Evolutionary conservation across 192 early-diverging fungal species (phyloP).

Genomic region (Coemansia sp.): DNA sequence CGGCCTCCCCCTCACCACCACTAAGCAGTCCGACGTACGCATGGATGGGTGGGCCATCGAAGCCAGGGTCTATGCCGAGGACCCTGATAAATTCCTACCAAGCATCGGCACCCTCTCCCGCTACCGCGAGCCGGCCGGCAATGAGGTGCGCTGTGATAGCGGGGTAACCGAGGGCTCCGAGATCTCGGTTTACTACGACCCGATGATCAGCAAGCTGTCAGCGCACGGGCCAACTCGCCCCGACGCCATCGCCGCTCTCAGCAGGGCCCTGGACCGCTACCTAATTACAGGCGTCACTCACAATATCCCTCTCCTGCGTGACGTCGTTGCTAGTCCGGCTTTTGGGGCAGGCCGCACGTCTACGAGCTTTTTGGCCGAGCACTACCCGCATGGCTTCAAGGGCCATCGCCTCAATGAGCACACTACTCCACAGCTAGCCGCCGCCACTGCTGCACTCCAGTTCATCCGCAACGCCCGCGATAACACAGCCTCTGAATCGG

Average conservation of each 20-base stretch:
- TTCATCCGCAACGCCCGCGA: slow-evolving; percentile 63
- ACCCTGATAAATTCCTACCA: slow-evolving; percentile 90
- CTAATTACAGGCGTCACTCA: slow-evolving; percentile 94
- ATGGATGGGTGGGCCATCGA: slow-evolving; percentile 92
- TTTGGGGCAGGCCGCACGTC: slow-evolving; percentile 76
- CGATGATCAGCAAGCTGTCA: slow-evolving; percentile 91
- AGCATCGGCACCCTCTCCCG: slow-evolving; percentile 82
- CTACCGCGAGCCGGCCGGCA: slow-evolving; percentile 76
- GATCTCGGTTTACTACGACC: slow-evolving; percentile 95
- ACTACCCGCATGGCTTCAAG: slow-evolving; percentile 87
- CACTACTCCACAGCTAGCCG: slow-evolving; percentile 60
- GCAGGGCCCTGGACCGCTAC: slow-evolving; percentile 81
- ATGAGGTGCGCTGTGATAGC: slow-evolving; percentile 83
- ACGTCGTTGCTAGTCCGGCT: slow-evolving; percentile 71
- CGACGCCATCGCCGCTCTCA: slow-evolving; percentile 77
- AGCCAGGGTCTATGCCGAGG: slow-evolving; percentile 94
- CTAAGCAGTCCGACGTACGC: slow-evolving; percentile 69
- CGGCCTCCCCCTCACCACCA: slow-evolving; percentile 65
- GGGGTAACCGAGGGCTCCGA: slow-evolving; percentile 90
- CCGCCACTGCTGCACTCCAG: slow-evolving; percentile 64
- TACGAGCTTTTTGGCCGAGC: slow-evolving; percentile 83
- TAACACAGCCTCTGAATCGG: neutral
- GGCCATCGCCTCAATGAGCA: slow-evolving; percentile 62
- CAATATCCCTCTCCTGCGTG: slow-evolving; percentile 90
- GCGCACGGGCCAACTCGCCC: slow-evolving; percentile 76